Evolutionary conservation across 139 green algal genomes (phyloP), one percentile per base, ranked within the genome.

Genomic region (Coccomyxa sp.): DNA sequence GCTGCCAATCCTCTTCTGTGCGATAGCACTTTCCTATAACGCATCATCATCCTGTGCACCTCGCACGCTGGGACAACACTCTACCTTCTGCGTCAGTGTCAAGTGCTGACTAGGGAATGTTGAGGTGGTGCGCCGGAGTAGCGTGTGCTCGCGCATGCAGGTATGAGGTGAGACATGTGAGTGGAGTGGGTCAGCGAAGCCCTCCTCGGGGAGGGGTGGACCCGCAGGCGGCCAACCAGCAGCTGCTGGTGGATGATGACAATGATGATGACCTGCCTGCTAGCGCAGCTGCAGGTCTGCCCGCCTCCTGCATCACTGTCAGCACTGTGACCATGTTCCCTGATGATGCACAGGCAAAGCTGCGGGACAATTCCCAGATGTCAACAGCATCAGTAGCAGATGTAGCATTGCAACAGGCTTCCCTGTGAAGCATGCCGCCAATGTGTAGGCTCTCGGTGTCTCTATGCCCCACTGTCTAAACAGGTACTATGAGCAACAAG

Each of bases 241-340:
- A 90, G 83, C 79, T 91, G 64, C 83, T 92, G 14, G 79, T 79
- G 69, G 80, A 80, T 29, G 82, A 86, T 9, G 64, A 81, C 58
- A 64, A 86, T 22, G 64, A 38, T 37, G 64, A 1, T 31, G 7
- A 18, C 24, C 16, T 41, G 16, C 9, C 70, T 50, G 70, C 33
- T 12, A 4, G 24, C 64, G 33, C 68, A 80, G 73, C 38, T 79
- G 81, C 10, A 78, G 82, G 55, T 70, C 76, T 81, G 73, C 29
- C 55, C 33, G 54, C 7, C 12, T 79, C 16, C 12, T 58, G 14
- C 44, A 58, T 12, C 14, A 12, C 44, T 58, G 44, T 29, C 44
- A 29, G 44, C 44, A 58, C 12, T 58, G 16, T n/a, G n/a, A n/a
- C n/a, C n/a, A n/a, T n/a, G n/a, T n/a, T n/a, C n/a, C n/a, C n/a